Conservation (phyloP, 2,329 filamentous ascomycete genomes). For the Neurospora sp. region DNA sequence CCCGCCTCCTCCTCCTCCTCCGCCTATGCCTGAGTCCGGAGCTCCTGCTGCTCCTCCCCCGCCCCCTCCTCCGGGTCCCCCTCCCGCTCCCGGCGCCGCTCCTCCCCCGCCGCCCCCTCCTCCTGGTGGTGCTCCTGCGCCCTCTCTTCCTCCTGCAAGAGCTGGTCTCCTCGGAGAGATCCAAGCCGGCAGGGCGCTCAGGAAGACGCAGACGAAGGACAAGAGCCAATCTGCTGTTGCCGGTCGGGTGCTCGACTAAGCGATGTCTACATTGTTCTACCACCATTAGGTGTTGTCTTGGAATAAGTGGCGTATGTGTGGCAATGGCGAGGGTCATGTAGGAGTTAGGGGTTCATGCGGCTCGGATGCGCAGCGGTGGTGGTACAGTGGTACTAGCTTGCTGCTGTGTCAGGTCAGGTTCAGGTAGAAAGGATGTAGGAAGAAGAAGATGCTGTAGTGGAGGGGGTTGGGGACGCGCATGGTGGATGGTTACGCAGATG, state of each 20-base stretch:
- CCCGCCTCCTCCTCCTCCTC: slow-evolving; percentile 29
- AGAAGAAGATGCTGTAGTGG: not conserved
- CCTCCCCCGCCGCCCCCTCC: slow-evolving; percentile 38
- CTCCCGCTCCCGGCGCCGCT: slow-evolving; percentile 25
- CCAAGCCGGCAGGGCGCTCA: slow-evolving; percentile 65
- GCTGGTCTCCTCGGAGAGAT: slow-evolving; percentile 72
- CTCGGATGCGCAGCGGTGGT: not conserved
- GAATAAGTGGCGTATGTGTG: not conserved
- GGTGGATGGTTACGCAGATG: not conserved
- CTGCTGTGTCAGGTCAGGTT: not conserved
- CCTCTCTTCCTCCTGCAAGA: slow-evolving; percentile 27
- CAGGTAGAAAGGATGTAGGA: not conserved
- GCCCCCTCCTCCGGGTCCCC: slow-evolving; percentile 24
- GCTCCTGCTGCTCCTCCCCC: slow-evolving; percentile 25
- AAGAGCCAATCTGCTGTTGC: slow-evolving; percentile 62
- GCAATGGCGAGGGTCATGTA: not conserved
- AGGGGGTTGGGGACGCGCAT: not conserved
- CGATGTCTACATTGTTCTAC: not conserved
- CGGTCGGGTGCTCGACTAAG: slow-evolving; percentile 59
- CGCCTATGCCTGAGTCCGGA: slow-evolving; percentile 27
- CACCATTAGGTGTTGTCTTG: not conserved
- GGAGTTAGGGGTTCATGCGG: not conserved
- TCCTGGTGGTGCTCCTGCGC: slow-evolving; percentile 27
- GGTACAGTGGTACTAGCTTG: not conserved
- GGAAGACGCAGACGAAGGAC: slow-evolving; percentile 86